Base-by-base conservation (phyloP, 495 filamentous ascomycete genomes). In the Staphylotrichum tortipilum region DNA sequence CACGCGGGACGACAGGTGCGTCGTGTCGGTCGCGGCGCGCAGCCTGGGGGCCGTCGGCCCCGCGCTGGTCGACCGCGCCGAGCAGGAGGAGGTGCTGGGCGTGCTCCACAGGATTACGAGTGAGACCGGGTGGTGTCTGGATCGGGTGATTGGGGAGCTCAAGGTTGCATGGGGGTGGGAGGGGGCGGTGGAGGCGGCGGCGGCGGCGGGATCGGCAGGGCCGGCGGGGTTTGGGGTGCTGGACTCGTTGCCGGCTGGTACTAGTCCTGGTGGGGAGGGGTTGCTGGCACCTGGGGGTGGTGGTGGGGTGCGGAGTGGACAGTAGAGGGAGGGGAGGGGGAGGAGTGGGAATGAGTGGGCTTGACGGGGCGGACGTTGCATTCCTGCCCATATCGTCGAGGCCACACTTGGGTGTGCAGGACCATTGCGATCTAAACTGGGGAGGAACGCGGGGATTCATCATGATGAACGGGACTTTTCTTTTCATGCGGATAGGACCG, bases 1-100 rank as follows among this genome's bases (percentile, higher is more conserved):
- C 59, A 79, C 84, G 17, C 15, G 6, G 26, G 26, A 86, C 62
- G 89, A 95, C 58, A 73, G 80, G 63, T 85, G 85, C 31, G 80
- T 95, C 31, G 80, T 84, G 2, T 82, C 77, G 49, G 81, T 94
- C 21, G 86, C 85, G 28, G 74, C 90, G 26, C 83, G 85, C 10
- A 88, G 85, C 23, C 73, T 97, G 18, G 80, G 80, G 26, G 83
- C 90, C 38, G 89, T 86, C 14, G 83, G 84, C n/a, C 82, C 85
- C 60, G 84, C 77, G 29, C 67, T 97, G 6, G 78, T 76, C 4
- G 73, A 78, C 29, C 76, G 77, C 8, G 70, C 75, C 24, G 84
- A 95, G 52, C 89, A 94, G 68, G 81, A 86, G 57, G 90, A 96
- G 64, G 83, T 86, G 4, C 66, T 95, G n/a, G 54, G 74, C 4